Conservation (phyloP, 2,329 filamentous ascomycete species). For the Aspergillus persii region DNA sequence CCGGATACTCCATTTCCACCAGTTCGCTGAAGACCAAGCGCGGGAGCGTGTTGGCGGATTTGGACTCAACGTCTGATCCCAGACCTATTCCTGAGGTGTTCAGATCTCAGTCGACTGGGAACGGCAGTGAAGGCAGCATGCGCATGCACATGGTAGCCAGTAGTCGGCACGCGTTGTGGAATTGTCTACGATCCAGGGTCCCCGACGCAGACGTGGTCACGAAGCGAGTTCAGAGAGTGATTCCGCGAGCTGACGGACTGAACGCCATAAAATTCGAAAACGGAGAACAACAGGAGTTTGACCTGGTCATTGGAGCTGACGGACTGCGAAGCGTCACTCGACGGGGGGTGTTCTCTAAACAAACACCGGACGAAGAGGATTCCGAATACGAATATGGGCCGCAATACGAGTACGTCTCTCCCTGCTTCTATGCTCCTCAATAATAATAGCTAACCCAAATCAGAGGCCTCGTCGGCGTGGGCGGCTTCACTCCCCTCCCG, state of each 20-base stretch:
- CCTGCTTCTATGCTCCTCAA: neutral
- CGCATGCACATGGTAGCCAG: slow-evolving; percentile 34
- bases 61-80: slow-evolving; percentile 16
- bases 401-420: slow-evolving; percentile 38
- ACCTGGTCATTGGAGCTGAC: slow-evolving; percentile 46
- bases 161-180: slow-evolving; percentile 41
- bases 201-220: slow-evolving; percentile 34
- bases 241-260: slow-evolving; percentile 21
- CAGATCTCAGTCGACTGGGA: neutral
- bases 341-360: slow-evolving; percentile 35
- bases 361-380: slow-evolving; percentile 11
- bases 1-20: slow-evolving; percentile 34
- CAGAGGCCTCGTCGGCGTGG: slow-evolving; percentile 46
- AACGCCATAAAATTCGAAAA: slow-evolving; percentile 36
- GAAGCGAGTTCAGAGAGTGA: slow-evolving; percentile 31
- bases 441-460: neutral
- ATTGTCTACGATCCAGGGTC: slow-evolving; percentile 34
- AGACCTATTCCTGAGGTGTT: neutral
- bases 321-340: slow-evolving; percentile 39
- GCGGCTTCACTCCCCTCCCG: slow-evolving; percentile 42
- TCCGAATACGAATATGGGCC: slow-evolving; percentile 35
- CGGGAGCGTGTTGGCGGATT: slow-evolving; percentile 31
- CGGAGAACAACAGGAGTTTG: slow-evolving; percentile 32
- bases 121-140: slow-evolving; percentile 6
- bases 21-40: slow-evolving; percentile 36